phyloP scores from a whole-genome alignment of 192 early-diverging fungal species.

The Endogone sp. region DNA sequence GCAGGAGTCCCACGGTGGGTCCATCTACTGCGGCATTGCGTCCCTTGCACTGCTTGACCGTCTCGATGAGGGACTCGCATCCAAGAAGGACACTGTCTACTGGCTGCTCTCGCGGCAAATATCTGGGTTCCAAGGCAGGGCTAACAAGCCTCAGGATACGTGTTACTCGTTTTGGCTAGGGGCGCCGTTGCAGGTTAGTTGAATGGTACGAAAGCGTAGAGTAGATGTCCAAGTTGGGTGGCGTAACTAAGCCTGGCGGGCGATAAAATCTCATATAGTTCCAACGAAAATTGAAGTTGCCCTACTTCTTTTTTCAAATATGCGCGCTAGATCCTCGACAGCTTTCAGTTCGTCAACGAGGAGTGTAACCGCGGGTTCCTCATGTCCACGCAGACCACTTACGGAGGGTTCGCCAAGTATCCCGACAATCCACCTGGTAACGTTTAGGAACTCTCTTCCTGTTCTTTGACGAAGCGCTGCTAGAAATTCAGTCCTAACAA shows the following conservation, averaged over 20 bases:
- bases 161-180: slow-evolving; percentile 99
- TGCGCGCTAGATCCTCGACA: background rate
- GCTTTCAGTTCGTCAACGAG: slow-evolving; percentile 42
- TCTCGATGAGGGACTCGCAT: slow-evolving; percentile 47
- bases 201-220: too few relatives aligned
- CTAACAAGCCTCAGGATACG: slow-evolving; percentile 83
- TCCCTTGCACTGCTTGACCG: slow-evolving; percentile 70
- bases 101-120: slow-evolving; percentile 83
- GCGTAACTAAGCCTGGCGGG: too few relatives aligned
- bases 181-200: slow-evolving; percentile 59
- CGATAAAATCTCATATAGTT: too few relatives aligned
- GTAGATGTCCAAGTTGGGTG: too few relatives aligned
- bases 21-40: slow-evolving; percentile 85
- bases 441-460: background rate
- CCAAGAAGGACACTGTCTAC: slow-evolving; percentile 45
- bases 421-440: slow-evolving; percentile 54
- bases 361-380: slow-evolving; percentile 54
- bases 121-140: slow-evolving; percentile 87
- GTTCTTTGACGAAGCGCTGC: background rate
- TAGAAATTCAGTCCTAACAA: background rate
- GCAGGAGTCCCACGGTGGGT: slow-evolving; percentile 88
- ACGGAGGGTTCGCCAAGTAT: slow-evolving; percentile 68
- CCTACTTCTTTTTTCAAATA: too few relatives aligned
- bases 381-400: slow-evolving; percentile 45
- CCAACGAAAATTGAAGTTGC: too few relatives aligned